These are phyloP conservation scores for Salix suchowensis DNA, from an alignment of 345 rosid genomes.

Conservation along the genomic window DNA sequence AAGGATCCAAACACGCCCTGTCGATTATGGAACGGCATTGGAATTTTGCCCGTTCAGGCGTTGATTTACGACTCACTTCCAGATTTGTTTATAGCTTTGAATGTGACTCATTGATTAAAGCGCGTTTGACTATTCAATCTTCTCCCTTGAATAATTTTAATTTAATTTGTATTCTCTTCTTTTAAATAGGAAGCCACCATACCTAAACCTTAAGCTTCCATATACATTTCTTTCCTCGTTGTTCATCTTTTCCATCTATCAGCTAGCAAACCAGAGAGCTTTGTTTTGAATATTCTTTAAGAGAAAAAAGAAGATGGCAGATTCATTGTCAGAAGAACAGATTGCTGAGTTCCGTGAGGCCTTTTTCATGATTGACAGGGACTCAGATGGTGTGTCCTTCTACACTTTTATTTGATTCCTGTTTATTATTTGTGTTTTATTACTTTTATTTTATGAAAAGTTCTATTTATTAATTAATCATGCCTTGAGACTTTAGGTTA, in stretches of 20 bases:
- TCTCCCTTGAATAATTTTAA: no score
- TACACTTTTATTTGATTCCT: neutral
- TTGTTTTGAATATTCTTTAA: no score
- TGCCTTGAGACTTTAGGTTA: no score
- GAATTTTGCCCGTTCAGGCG: neutral
- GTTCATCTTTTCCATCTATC: neutral
- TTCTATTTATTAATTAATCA: no score
- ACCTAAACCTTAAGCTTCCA: neutral
- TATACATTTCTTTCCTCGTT: neutral
- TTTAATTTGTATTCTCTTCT: neutral
- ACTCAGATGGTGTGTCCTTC: constrained; percentile 39
- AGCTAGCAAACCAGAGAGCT: neutral
- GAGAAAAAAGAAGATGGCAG: constrained; percentile 28
- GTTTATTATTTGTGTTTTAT: no score
- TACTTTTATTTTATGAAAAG: no score
- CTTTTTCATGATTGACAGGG: constrained; percentile 49
- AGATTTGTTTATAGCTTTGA: constrained; percentile 9
- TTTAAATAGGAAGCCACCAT: neutral
- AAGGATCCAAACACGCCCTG: neutral
- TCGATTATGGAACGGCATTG: neutral
- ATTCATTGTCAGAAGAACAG: constrained; percentile 41
- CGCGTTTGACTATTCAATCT: constrained; percentile 17
- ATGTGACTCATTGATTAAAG: neutral
- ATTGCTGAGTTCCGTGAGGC: constrained; percentile 51
- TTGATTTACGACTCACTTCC: neutral